A percentile compares a stretch with the other conserved stretches of the same genome.
phyloP scores from a whole-genome alignment of 2,329 filamentous ascomycete genomes.

The Apiospora koreana region DNA sequence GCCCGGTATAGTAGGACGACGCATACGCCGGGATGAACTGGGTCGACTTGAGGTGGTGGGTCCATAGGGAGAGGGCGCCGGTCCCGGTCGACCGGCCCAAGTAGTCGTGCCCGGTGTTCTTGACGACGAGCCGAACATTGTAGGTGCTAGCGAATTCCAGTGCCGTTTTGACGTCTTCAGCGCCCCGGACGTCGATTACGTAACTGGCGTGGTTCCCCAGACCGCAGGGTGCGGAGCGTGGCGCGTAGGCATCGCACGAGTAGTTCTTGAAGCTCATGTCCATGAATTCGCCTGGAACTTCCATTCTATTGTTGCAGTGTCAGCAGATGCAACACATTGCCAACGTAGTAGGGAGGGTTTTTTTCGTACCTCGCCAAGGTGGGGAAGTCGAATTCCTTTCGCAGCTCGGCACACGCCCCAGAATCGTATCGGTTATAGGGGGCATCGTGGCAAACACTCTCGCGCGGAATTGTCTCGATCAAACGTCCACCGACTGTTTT shows the following conservation, averaged over 20 bases:
- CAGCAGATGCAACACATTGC: neutral
- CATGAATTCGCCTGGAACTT: conserved; percentile 15
- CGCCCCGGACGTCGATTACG: conserved; percentile 13
- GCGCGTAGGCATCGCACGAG: conserved; percentile 20
- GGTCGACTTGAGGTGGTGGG: conserved; percentile 31
- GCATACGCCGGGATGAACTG: conserved; percentile 22
- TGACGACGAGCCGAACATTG: conserved; percentile 21
- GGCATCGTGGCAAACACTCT: conserved; percentile 21
- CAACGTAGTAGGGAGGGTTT: neutral
- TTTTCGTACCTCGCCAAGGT: neutral
- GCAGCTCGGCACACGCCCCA: conserved; percentile 28
- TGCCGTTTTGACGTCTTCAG: conserved; percentile 11
- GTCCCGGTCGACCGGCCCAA: conserved; percentile 31
- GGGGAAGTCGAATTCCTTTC: conserved; percentile 17
- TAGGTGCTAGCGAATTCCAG: conserved; percentile 19
- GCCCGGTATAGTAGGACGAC: conserved; percentile 26
- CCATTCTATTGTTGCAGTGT: conserved; percentile 3
- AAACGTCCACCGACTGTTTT: conserved; percentile 21
- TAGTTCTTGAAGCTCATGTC: conserved; percentile 19
- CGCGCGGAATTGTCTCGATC: conserved; percentile 26
- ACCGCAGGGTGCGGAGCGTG: conserved; percentile 7
- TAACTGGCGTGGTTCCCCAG: conserved; percentile 15
- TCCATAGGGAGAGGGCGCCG: conserved; percentile 33
- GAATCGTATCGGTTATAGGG: neutral
- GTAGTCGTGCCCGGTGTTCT: conserved; percentile 31